These are phyloP conservation scores for Cyberlindnera mississippiensis DNA, from an alignment of 805 yeast genomes.

Conservation along the genomic window DNA sequence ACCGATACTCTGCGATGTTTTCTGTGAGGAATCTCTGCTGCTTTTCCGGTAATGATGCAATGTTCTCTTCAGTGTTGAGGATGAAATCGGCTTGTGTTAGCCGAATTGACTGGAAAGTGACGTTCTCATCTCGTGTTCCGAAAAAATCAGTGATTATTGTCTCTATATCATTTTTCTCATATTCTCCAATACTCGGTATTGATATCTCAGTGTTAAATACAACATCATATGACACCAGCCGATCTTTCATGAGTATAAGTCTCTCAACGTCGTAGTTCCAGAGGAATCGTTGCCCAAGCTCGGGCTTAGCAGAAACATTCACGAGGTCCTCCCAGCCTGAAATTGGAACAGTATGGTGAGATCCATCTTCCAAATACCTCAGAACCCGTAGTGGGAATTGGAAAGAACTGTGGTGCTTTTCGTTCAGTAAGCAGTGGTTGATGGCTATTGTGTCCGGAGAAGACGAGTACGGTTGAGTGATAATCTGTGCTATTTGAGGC, in stretches of 20 bases:
- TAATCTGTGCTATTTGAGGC: slow-evolving; percentile 2
- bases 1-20: slow-evolving; percentile 15
- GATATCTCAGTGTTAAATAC: not conserved
- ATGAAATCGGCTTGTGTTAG: slow-evolving; percentile 17
- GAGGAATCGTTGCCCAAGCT: slow-evolving; percentile 16
- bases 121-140: not conserved
- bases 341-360: slow-evolving; percentile 8
- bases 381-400: slow-evolving; percentile 10
- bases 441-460: not conserved
- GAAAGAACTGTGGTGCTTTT: slow-evolving; percentile 9
- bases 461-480: slow-evolving; percentile 8
- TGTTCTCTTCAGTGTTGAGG: slow-evolving; percentile 10
- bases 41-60: slow-evolving; percentile 2
- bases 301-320: slow-evolving; percentile 17
- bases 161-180: slow-evolving; percentile 1
- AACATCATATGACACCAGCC: slow-evolving; percentile 6
- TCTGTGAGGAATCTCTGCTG: slow-evolving; percentile 3
- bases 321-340: slow-evolving; percentile 18
- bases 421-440: too few species aligned
- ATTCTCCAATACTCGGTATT: not conserved
- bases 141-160: slow-evolving; percentile 1
- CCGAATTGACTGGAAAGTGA: slow-evolving; percentile 5
- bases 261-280: slow-evolving; percentile 7
- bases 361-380: not conserved
- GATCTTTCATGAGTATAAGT: slow-evolving; percentile 19